Percentiles rank a stretch among this genome's conserved stretches.
These are phyloP conservation scores for Arachnomyces sp. DNA, from an alignment of 2,329 filamentous ascomycete species.

Conservation along the genomic window DNA sequence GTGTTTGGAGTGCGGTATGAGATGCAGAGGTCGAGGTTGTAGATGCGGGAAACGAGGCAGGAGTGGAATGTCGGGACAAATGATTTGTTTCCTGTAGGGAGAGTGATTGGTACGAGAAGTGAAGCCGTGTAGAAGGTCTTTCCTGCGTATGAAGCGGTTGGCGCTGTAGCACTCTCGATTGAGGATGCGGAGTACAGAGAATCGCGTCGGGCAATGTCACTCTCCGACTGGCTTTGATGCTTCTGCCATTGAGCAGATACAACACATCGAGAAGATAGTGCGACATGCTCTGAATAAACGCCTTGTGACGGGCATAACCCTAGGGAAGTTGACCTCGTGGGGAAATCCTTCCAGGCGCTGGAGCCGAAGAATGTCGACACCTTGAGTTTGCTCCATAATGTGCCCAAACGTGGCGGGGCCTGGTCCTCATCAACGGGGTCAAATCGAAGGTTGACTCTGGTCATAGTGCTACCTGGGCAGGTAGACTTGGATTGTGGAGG, in stretches of 20 bases:
- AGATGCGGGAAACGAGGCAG: slow-evolving; percentile 57
- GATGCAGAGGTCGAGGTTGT: slow-evolving; percentile 52
- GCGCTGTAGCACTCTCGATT: slow-evolving; percentile 22
- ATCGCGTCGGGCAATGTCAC: slow-evolving; percentile 12
- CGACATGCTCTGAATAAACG: slow-evolving; percentile 44
- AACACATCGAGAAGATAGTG: slow-evolving; percentile 48
- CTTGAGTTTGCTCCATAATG: slow-evolving; percentile 47
- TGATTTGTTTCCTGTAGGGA: slow-evolving; percentile 48
- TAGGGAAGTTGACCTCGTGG: slow-evolving; percentile 34
- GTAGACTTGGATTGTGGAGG: slow-evolving; percentile 28
- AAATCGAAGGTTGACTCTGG: slow-evolving; percentile 51
- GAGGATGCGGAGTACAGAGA: slow-evolving; percentile 16
- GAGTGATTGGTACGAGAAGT: slow-evolving; percentile 55
- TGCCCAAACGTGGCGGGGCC: slow-evolving; percentile 46
- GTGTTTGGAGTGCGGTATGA: slow-evolving; percentile 44
- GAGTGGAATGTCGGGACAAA: slow-evolving; percentile 63
- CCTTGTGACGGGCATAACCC: slow-evolving; percentile 40
- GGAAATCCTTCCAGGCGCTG: slow-evolving; percentile 43
- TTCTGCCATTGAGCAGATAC: slow-evolving; percentile 50
- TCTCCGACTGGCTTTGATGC: slow-evolving; percentile 31
- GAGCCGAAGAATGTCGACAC: slow-evolving; percentile 51
- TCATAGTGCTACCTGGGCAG: slow-evolving; percentile 44
- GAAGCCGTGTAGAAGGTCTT: slow-evolving; percentile 51
- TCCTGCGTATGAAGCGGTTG: slow-evolving; percentile 37
- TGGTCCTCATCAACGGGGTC: slow-evolving; percentile 45